phyloP scores from a whole-genome alignment of 2,329 filamentous ascomycete genomes.

The Fusarium illudens region DNA sequence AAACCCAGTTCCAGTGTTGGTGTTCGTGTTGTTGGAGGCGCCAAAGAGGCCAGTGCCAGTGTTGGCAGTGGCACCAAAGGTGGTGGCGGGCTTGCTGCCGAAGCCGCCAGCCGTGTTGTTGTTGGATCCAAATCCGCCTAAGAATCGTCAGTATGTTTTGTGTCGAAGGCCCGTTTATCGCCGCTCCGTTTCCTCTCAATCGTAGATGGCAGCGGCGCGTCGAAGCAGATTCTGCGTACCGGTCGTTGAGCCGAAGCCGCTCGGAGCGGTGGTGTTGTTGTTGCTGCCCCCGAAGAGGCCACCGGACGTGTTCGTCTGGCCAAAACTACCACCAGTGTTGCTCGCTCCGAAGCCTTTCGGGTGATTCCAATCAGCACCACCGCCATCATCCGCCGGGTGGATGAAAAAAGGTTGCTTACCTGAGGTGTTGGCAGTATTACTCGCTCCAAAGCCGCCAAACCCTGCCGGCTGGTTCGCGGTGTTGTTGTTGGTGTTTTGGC shows the following conservation, averaged over 20 bases:
- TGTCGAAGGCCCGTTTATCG: slow-evolving; percentile 7
- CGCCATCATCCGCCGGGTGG: slow-evolving; percentile 25
- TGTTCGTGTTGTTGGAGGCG: slow-evolving; percentile 48
- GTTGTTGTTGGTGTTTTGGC: slow-evolving; percentile 59
- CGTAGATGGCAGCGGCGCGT: slow-evolving; percentile 31
- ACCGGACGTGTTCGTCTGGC: slow-evolving; percentile 48
- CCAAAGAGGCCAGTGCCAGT: slow-evolving; percentile 59
- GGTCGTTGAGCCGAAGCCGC: slow-evolving; percentile 49
- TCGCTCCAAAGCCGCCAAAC: slow-evolving; percentile 67
- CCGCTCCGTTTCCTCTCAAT: slow-evolving; percentile 20
- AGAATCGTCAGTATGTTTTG: slow-evolving; percentile 31
- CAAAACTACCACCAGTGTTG: slow-evolving; percentile 53
- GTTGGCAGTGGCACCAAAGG: slow-evolving; percentile 57
- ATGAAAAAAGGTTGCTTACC: slow-evolving; percentile 58
- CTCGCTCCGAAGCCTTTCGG: slow-evolving; percentile 47
- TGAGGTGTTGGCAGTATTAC: slow-evolving; percentile 51
- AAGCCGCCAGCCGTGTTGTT: slow-evolving; percentile 49
- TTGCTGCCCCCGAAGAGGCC: slow-evolving; percentile 56
- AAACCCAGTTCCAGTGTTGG: slow-evolving; percentile 50
- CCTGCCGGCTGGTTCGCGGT: slow-evolving; percentile 50
- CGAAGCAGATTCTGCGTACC: slow-evolving; percentile 41
- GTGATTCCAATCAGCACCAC: slow-evolving; percentile 41
- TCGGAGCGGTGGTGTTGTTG: slow-evolving; percentile 43
- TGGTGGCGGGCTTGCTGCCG: slow-evolving; percentile 56
- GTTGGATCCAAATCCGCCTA: slow-evolving; percentile 50